Percentiles rank a stretch among this genome's conserved stretches.
Evolutionary conservation across 1,284 basidiomycete genomes (phyloP).

Genomic region (Stereum hirsutum): DNA sequence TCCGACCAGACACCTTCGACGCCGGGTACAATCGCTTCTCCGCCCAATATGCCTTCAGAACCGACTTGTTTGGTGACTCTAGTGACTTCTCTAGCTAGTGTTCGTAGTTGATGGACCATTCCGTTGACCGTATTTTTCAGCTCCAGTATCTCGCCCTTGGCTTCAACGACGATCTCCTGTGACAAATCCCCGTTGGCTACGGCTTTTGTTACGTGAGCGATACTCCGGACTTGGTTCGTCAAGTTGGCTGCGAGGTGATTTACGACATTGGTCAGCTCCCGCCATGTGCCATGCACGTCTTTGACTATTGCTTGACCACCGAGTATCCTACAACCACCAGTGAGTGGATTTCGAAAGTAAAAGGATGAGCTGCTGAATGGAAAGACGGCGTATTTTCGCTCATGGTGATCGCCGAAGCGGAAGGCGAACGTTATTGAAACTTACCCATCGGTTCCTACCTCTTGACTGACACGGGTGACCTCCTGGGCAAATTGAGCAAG

Average conservation of each 20-base stretch:
- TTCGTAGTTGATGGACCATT: slow-evolving; percentile 88
- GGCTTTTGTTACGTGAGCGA: slow-evolving; percentile 93
- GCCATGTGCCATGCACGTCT: slow-evolving; percentile 93
- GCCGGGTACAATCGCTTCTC: slow-evolving; percentile 86
- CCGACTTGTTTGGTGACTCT: slow-evolving; percentile 94
- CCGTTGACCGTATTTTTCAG: slow-evolving; percentile 97
- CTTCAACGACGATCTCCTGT: slow-evolving; percentile 96
- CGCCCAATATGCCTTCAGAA: slow-evolving; percentile 84
- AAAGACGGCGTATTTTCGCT: slow-evolving; percentile 6
- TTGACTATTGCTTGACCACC: slow-evolving; percentile 90
- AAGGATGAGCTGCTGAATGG: slow-evolving; percentile 25
- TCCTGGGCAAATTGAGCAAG: slow-evolving; percentile 77
- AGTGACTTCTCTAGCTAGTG: slow-evolving; percentile 93
- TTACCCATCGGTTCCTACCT: slow-evolving; percentile 88
- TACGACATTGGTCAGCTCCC: slow-evolving; percentile 82
- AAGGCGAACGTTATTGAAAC: no score
- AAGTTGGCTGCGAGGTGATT: slow-evolving; percentile 90
- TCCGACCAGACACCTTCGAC: slow-evolving; percentile 96
- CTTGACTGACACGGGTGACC: slow-evolving; percentile 82
- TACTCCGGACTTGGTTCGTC: slow-evolving; percentile 91
- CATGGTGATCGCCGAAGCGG: no score
- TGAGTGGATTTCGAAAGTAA: slow-evolving; percentile 4
- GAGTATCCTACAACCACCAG: slow-evolving; percentile 54
- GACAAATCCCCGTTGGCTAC: slow-evolving; percentile 93
- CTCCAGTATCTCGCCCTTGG: slow-evolving; percentile 93